A percentile compares a stretch with the other conserved stretches of the same genome.
phyloP scores from a whole-genome alignment of 2,329 filamentous ascomycete genomes.

The Trichoderma cornu-damae region DNA sequence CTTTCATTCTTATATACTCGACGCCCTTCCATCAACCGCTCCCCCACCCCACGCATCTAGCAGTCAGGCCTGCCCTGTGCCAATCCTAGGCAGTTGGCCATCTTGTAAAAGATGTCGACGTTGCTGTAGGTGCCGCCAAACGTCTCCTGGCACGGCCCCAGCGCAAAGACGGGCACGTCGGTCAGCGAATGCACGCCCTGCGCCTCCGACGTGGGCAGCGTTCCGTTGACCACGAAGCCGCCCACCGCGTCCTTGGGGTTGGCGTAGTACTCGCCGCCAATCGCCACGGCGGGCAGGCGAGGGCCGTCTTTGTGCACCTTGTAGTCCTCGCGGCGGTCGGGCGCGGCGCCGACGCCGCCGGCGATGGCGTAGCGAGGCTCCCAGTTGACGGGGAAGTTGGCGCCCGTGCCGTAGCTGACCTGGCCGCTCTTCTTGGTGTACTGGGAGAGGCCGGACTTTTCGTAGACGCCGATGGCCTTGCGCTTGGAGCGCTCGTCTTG shows the following conservation, averaged over 20 bases:
- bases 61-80: conserved; percentile 26
- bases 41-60: conserved; percentile 8
- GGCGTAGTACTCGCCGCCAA: conserved; percentile 56
- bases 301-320: conserved; percentile 62
- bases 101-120: conserved; percentile 70
- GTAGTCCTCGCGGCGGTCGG: conserved; percentile 74
- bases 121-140: conserved; percentile 69
- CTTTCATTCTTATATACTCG: neutral
- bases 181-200: conserved; percentile 74
- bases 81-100: conserved; percentile 62
- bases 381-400: conserved; percentile 79
- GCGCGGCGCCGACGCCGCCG: conserved; percentile 63
- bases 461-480: conserved; percentile 67
- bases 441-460: conserved; percentile 67
- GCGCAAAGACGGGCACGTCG: conserved; percentile 72
- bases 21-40: neutral
- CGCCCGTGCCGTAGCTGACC: conserved; percentile 65
- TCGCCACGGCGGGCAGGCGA: conserved; percentile 54
- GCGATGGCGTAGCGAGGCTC: conserved; percentile 78
- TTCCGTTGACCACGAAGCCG: conserved; percentile 73
- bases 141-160: conserved; percentile 70
- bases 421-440: conserved; percentile 58
- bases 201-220: conserved; percentile 55
- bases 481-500: conserved; percentile 66
- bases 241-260: conserved; percentile 61